A percentile compares a stretch with the other conserved stretches of the same genome.
Evolutionary conservation across 805 yeast genomes (phyloP).

Genomic region (Saccharomycopsis amapae): DNA sequence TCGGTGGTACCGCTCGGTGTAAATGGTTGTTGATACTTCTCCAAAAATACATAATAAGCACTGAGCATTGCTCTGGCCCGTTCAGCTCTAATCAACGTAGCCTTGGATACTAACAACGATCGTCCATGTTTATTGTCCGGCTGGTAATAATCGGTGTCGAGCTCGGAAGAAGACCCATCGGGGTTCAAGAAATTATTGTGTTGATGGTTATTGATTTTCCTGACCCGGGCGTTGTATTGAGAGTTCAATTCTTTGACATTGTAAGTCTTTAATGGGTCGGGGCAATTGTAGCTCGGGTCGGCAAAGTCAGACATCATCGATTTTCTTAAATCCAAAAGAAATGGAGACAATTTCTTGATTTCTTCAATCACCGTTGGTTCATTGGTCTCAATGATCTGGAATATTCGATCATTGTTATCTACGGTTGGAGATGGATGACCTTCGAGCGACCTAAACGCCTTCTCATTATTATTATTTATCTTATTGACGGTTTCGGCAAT

Average conservation of each 20-base stretch:
- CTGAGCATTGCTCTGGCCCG: conserved; percentile 11
- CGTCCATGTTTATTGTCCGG: no score
- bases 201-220: not conserved
- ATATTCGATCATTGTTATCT: not conserved
- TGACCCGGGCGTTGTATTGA: not conserved
- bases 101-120: conserved; percentile 6
- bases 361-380: conserved; percentile 13
- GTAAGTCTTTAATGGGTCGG: conserved; percentile 17
- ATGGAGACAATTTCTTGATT: conserved; percentile 11
- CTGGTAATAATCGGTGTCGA: not conserved
- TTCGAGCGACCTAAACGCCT: not conserved
- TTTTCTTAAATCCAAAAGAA: conserved; percentile 11
- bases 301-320: conserved; percentile 18
- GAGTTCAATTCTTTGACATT: conserved; percentile 10
- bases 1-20: no score
- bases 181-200: not conserved
- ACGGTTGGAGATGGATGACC: not conserved
- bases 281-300: conserved; percentile 15
- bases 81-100: conserved; percentile 17
- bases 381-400: not conserved
- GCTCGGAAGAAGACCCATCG: not conserved
- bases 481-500: not conserved
- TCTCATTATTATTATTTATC: not conserved
- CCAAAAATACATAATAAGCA: conserved; percentile 14
- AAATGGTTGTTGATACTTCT: conserved; percentile 11